Evolutionary conservation across 106 monocot species (phyloP).

Genomic region (Acorus calamus): DNA sequence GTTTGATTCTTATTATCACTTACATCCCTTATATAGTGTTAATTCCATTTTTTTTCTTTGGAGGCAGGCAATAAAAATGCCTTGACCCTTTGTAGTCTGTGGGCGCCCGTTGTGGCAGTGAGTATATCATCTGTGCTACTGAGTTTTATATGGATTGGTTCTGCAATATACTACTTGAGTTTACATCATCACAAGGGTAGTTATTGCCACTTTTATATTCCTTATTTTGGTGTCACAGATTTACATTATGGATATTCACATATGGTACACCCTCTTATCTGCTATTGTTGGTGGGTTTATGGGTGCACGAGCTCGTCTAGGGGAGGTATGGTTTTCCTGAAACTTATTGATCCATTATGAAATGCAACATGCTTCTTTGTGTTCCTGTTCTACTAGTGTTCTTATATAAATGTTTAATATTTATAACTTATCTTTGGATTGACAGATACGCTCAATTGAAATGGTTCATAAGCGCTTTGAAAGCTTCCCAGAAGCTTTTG

Average conservation of each 20-base stretch:
- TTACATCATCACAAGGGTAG: neutral
- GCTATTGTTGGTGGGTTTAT: constrained; percentile 85
- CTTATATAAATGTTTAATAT: neutral
- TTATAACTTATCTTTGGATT: neutral
- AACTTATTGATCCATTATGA: neutral
- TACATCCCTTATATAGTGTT: neutral
- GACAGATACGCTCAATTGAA: constrained; percentile 81
- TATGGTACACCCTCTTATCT: constrained; percentile 83
- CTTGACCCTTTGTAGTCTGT: constrained; percentile 75
- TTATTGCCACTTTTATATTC: neutral
- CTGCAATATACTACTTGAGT: too few relatives aligned
- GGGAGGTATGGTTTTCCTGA: constrained; percentile 49
- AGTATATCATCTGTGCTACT: constrained; percentile 14
- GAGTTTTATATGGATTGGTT: neutral
- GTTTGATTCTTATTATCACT: neutral
- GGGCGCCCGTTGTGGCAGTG: constrained; percentile 93
- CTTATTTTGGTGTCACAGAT: constrained; percentile 31
- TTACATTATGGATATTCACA: constrained; percentile 92
- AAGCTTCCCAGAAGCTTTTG: constrained; percentile 90
- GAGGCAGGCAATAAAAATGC: constrained; percentile 81
- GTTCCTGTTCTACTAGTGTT: too few relatives aligned
- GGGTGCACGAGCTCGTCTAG: constrained; percentile 85
- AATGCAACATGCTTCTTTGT: too few relatives aligned
- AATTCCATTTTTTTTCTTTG: constrained; percentile 7
- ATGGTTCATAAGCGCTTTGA: constrained; percentile 98